A percentile compares a stretch with the other conserved stretches of the same genome.
Conservation (phyloP, 164 flowering plant genomes). For the Vitis labrusca region DNA sequence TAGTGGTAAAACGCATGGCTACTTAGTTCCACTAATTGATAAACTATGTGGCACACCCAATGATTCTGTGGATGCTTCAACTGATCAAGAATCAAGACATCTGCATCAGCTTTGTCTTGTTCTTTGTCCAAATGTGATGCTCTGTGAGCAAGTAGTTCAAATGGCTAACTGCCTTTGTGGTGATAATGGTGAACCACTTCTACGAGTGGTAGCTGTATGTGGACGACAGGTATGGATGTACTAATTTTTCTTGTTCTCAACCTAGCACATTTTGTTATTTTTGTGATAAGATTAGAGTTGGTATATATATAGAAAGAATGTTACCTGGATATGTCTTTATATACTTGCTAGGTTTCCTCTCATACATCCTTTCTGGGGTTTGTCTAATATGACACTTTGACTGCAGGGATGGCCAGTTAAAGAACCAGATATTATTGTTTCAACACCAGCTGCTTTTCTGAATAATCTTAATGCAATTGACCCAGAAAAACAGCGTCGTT, state of each 20-base stretch:
- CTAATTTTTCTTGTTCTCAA: slow-evolving; percentile 1
- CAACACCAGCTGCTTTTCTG: slow-evolving; percentile 93
- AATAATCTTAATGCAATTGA: slow-evolving; percentile 69
- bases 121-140: slow-evolving; percentile 92
- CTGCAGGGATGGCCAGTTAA: slow-evolving; percentile 89
- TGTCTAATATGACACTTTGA: slow-evolving; percentile 7
- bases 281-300: neutral
- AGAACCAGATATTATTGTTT: slow-evolving; percentile 75
- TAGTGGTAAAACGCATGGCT: slow-evolving; percentile 95
- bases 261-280: neutral
- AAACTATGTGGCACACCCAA: slow-evolving; percentile 29
- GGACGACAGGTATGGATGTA: slow-evolving; percentile 66
- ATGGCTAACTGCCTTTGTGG: slow-evolving; percentile 70
- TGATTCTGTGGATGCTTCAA: slow-evolving; percentile 14
- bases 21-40: slow-evolving; percentile 75
- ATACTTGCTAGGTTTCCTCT: neutral
- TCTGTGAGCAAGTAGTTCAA: slow-evolving; percentile 91
- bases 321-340: neutral
- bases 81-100: slow-evolving; percentile 14
- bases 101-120: slow-evolving; percentile 50
- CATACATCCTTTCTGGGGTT: neutral
- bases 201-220: slow-evolving; percentile 67
- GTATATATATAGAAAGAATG: neutral
- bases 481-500: slow-evolving; percentile 54
- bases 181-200: slow-evolving; percentile 65